These are phyloP conservation scores for Boechera divaricarpa DNA, from an alignment of 345 rosid genomes.

Conservation along the genomic window DNA sequence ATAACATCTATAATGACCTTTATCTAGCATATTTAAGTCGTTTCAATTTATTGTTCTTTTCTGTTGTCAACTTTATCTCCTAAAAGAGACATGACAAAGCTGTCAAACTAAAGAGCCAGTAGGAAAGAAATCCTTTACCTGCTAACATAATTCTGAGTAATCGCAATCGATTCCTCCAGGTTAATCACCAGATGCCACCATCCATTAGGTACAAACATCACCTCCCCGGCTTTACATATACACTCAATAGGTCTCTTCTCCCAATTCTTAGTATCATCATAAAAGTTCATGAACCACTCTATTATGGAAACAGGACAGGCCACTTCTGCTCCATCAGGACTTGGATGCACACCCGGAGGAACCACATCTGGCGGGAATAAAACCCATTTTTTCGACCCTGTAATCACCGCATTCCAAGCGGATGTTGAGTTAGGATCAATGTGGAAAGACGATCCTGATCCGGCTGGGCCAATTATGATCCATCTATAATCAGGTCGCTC, in stretches of 20 bases:
- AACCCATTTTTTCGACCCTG: slow-evolving; percentile 95
- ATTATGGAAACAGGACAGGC: slow-evolving; percentile 96
- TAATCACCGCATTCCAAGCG: slow-evolving; percentile 95
- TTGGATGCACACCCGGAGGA: slow-evolving; percentile 97
- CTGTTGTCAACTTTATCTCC: background rate
- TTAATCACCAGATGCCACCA: slow-evolving; percentile 99
- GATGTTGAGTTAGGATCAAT: slow-evolving; percentile 99
- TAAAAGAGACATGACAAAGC: background rate
- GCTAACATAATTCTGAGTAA: slow-evolving; percentile 96
- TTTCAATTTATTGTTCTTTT: background rate
- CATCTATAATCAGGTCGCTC: slow-evolving; percentile 95
- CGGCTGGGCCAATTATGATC: slow-evolving; percentile 93
- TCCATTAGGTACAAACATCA: slow-evolving; percentile 92
- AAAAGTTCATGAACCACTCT: slow-evolving; percentile 99
- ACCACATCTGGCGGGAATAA: slow-evolving; percentile 91
- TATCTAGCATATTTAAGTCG: background rate
- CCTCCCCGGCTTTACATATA: slow-evolving; percentile 92
- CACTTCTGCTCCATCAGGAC: slow-evolving; percentile 97
- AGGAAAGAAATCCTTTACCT: slow-evolving; percentile 50
- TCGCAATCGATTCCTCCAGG: slow-evolving; percentile 91
- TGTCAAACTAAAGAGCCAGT: slow-evolving; percentile 22
- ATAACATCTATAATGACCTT: background rate
- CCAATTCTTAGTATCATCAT: slow-evolving; percentile 76
- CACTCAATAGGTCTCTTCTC: slow-evolving; percentile 85
- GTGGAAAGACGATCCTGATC: slow-evolving; percentile 96